Percentiles rank a stretch among this genome's conserved stretches.
phyloP scores from a whole-genome alignment of 2,329 filamentous ascomycete species.

The Neofusicoccum kwambonambiense region DNA sequence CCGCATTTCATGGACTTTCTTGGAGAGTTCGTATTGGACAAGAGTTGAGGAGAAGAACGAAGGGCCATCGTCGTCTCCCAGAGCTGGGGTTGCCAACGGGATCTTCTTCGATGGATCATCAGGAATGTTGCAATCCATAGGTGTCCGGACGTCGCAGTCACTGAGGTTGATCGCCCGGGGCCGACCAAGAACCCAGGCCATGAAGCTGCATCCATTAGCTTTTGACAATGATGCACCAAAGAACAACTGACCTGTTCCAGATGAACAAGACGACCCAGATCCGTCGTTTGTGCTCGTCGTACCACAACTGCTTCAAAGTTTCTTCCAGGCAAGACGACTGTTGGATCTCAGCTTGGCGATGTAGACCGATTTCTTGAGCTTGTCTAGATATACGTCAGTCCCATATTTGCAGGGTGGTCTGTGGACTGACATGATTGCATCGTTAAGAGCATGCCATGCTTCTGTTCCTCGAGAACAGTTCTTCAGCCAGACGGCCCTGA shows the following conservation, averaged over 20 bases:
- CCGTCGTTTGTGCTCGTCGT: neutral
- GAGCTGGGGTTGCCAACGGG: neutral
- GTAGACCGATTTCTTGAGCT: neutral
- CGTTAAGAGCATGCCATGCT: neutral
- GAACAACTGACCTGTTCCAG: neutral
- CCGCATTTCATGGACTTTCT: conserved; percentile 2
- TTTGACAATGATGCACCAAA: too few species aligned
- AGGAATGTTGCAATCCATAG: conserved; percentile 4
- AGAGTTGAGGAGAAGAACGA: neutral
- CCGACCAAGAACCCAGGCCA: neutral
- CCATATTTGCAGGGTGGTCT: rapidly evolving
- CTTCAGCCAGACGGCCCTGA: conserved; percentile 5
- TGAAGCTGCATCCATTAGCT: neutral
- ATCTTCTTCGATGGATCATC: neutral
- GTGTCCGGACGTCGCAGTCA: conserved; percentile 1
- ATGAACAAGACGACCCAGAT: conserved; percentile 3
- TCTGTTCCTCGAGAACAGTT: neutral
- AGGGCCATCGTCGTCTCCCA: neutral
- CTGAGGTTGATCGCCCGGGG: neutral
- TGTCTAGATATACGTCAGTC: neutral
- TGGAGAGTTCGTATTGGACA: neutral
- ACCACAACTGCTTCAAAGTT: neutral
- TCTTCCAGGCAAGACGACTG: neutral
- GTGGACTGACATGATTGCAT: neutral
- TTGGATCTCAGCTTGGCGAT: neutral